phyloP scores from a whole-genome alignment of 495 filamentous ascomycete species.

The Talaromyces thailandensis region DNA sequence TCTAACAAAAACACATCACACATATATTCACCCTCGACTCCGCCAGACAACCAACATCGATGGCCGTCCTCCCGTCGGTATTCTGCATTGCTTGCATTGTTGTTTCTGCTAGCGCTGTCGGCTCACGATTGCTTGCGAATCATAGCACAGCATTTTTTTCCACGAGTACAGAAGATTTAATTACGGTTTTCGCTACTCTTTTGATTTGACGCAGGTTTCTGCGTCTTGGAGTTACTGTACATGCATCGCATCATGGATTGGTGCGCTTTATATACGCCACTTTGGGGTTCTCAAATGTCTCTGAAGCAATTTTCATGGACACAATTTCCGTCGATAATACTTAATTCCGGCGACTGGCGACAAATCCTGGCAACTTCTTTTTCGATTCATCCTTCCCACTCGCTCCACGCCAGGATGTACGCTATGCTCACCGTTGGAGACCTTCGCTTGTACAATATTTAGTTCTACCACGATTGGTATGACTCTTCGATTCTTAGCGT shows the following conservation, averaged over 20 bases:
- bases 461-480: slow-evolving; percentile 1
- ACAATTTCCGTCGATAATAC: slow-evolving; percentile 33
- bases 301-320: slow-evolving; percentile 1
- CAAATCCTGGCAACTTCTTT: slow-evolving; percentile 7
- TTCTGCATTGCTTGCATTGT: slow-evolving; percentile 4
- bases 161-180: slow-evolving; percentile 3
- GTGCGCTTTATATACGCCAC: slow-evolving; percentile 6
- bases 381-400: slow-evolving; percentile 13
- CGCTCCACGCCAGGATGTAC: slow-evolving; percentile 3
- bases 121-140: background rate
- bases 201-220: background rate
- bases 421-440: slow-evolving; percentile 20
- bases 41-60: slow-evolving; percentile 6
- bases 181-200: background rate
- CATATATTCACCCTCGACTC: background rate
- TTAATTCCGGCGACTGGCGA: slow-evolving; percentile 28
- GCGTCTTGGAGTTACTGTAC: slow-evolving; percentile 6
- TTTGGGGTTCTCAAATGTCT: background rate
- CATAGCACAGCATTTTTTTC: background rate
- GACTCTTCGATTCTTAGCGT: slow-evolving; percentile 5
- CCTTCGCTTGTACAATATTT: slow-evolving; percentile 35
- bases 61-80: slow-evolving; percentile 7
- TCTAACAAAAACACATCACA: background rate
- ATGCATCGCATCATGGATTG: slow-evolving; percentile 7
- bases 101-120: slow-evolving; percentile 5